Conservation (phyloP, 306 rosid species). For the Casuarina glauca region DNA sequence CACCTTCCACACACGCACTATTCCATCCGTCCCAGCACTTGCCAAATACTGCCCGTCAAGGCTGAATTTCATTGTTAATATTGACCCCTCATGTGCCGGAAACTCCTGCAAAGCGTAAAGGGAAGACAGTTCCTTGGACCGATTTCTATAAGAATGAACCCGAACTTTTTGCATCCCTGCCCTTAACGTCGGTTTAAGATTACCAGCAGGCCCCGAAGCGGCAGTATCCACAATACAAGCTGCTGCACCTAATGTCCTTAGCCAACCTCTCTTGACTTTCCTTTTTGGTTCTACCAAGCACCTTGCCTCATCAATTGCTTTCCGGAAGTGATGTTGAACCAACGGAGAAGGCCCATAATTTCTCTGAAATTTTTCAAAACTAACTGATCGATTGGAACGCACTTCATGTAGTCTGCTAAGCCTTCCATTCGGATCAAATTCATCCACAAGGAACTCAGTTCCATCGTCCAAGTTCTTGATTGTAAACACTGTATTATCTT, state of each 20-base stretch:
- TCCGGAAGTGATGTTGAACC: slow-evolving; percentile 47
- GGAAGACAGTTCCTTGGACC: slow-evolving; percentile 68
- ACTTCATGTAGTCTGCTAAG: slow-evolving; percentile 41
- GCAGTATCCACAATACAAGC: slow-evolving; percentile 48
- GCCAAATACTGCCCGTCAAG: slow-evolving; percentile 77
- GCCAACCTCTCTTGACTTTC: slow-evolving; percentile 61
- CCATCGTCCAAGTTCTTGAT: slow-evolving; percentile 57
- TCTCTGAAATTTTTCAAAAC: slow-evolving; percentile 46
- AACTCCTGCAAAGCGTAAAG: slow-evolving; percentile 69
- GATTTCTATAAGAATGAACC: slow-evolving; percentile 57
- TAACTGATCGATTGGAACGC: slow-evolving; percentile 45
- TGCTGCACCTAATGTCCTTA: slow-evolving; percentile 52
- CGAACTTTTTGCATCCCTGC: slow-evolving; percentile 52
- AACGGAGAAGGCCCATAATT: slow-evolving; percentile 44
- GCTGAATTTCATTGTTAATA: slow-evolving; percentile 83
- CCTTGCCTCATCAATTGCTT: slow-evolving; percentile 43
- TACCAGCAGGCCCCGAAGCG: slow-evolving; percentile 30
- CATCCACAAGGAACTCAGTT: slow-evolving; percentile 49
- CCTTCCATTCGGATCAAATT: slow-evolving; percentile 43
- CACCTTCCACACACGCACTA: slow-evolving; percentile 82
- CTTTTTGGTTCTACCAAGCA: slow-evolving; percentile 27
- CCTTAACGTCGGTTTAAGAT: slow-evolving; percentile 26
- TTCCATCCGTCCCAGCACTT: slow-evolving; percentile 80
- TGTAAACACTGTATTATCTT: slow-evolving; percentile 37
- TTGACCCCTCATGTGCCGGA: slow-evolving; percentile 73